A percentile compares a stretch with the other conserved stretches of the same genome.
Conservation (phyloP, 2,329 filamentous ascomycete species). For the Penicillium sp. region DNA sequence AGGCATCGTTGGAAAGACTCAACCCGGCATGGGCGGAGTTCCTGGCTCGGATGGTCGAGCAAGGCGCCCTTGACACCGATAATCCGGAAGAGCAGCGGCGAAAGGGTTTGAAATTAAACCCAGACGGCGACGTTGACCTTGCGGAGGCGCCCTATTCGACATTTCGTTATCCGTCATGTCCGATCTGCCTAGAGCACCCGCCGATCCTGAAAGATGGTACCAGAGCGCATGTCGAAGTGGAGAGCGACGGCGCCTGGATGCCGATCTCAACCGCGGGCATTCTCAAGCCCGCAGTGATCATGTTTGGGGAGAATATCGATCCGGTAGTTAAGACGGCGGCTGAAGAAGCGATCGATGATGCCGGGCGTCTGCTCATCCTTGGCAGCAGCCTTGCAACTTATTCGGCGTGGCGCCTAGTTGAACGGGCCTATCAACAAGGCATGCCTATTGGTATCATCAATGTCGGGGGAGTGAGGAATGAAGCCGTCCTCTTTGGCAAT, state of each 20-base stretch:
- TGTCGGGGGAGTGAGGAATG: constrained; percentile 55
- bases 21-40: constrained; percentile 86
- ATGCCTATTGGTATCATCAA: constrained; percentile 89
- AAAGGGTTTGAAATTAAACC: constrained; percentile 76
- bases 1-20: constrained; percentile 68
- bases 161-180: constrained; percentile 88
- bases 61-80: constrained; percentile 74
- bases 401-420: constrained; percentile 87
- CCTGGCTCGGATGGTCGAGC: constrained; percentile 66
- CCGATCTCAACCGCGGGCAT: constrained; percentile 67
- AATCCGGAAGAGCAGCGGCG: constrained; percentile 66
- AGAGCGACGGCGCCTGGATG: constrained; percentile 76
- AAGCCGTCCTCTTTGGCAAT: constrained; percentile 42
- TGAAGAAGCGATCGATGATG: constrained; percentile 74
- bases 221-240: constrained; percentile 62
- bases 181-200: constrained; percentile 67
- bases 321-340: constrained; percentile 67
- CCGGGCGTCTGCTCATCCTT: constrained; percentile 71
- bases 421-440: constrained; percentile 72
- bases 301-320: constrained; percentile 91
- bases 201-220: constrained; percentile 56
- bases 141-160: constrained; percentile 82
- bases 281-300: constrained; percentile 87
- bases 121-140: constrained; percentile 90
- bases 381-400: constrained; percentile 93